phyloP scores from a whole-genome alignment of 148 eudicot genomes.

The Arctostaphylos glauca region DNA sequence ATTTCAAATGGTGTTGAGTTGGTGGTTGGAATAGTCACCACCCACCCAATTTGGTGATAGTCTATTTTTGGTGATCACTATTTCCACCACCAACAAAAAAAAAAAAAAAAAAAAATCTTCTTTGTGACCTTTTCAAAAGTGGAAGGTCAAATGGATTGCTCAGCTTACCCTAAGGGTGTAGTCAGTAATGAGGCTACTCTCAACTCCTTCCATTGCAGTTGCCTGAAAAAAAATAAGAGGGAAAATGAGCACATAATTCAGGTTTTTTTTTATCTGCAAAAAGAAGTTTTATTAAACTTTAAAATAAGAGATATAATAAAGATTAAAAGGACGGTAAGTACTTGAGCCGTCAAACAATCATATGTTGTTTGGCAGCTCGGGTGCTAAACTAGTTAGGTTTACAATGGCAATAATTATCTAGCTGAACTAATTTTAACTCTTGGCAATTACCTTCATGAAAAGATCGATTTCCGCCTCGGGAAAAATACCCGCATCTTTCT shows the following conservation, averaged over 20 bases:
- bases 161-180: conserved; percentile 71
- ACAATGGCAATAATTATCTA: no score
- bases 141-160: neutral
- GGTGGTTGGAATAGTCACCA: neutral
- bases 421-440: no score
- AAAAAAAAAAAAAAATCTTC: neutral
- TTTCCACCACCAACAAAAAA: neutral
- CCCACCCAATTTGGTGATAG: neutral
- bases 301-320: neutral
- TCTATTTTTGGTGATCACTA: neutral
- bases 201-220: conserved; percentile 85
- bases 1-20: neutral
- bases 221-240: conserved; percentile 44
- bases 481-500: conserved; percentile 63
- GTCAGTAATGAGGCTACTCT: conserved; percentile 84
- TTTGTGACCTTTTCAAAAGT: neutral
- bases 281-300: no score
- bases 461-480: conserved; percentile 97
- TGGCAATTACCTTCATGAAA: conserved; percentile 79
- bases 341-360: no score
- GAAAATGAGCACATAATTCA: neutral
- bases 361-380: no score
- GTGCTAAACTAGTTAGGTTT: no score
- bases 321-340: no score
- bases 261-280: no score